Base-by-base conservation (phyloP, 768 basidiomycete genomes). In the Hypholoma sublateritium region DNA sequence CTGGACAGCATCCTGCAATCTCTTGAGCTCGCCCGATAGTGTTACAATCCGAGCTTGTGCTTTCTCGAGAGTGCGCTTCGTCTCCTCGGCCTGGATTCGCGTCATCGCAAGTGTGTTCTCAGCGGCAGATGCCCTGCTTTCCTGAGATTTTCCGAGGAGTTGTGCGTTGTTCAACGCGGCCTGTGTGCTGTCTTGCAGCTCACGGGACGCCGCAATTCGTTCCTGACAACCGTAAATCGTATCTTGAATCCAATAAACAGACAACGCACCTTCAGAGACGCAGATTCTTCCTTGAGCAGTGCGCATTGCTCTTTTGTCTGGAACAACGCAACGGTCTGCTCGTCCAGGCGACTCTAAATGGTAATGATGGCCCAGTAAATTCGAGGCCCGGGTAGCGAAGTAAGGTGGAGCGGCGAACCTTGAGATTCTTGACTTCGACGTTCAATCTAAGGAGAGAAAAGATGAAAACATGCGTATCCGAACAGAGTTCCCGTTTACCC, bases 131-230 rank as follows among this genome's bases (percentile, higher is more conserved):
- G 69, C 68, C 1, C 72, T 68, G 45, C 61, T 66, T 37, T 63
- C 65, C 58, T 72, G 67, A 2, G 66, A 62, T 32, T 66, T 58
- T 5, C 67, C 35, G 6, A 72, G 57, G 34, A 53, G 72, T 59
- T 66, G 72, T 52, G 45, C 62, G 49, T 59, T 58, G 28, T 44
- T 35, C 32, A 53, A 24, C 13, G 42, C 19, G 13, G 16, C 28
- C 11, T 53, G 53, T 17, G 45, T 24, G n/a, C 17, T n/a, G 13
- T 45, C 42, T 4, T 28, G 34, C 28, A 41, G 53, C 8, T 35
- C 43, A 21, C 43, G 37, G 6, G 19, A 28, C 17, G 53, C 32
- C 16, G 57, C 53, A 19, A 58, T 32, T 8, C 53, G 61, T 52
- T 59, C 61, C 61, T 62, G 35, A 28, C 44, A 22, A 25, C 22